Evolutionary conservation across 345 rosid genomes (phyloP), one percentile per base, ranked within the genome.

Genomic region (Trapa bicornis): DNA sequence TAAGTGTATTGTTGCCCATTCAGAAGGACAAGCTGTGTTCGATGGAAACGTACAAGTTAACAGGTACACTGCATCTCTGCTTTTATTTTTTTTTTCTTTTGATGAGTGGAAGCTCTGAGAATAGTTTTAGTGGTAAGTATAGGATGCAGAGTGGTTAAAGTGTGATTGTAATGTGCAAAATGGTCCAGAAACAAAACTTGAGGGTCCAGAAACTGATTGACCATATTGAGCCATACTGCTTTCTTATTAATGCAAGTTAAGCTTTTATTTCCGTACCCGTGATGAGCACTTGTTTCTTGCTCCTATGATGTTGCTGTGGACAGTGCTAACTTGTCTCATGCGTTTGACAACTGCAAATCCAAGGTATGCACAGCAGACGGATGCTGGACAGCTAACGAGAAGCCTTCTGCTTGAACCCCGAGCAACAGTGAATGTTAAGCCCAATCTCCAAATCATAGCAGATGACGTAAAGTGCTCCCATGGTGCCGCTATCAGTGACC

Each of bases 381-480:
- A 94, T 70, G 99, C 99, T 2, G 89, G 96, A 63, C 96, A 94
- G 75, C 80, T 91, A 64, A 89, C 97, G 0, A 79, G 96, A 77
- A 86, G 86, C 75, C 89, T 91, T 3, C 89, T 94, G 33, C 85
- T 94, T 35, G 89, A 89, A 72, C 96, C 95, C 4, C 89, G 87
- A 37, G 97, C 96, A 4, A 87, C 99, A 0, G 95, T 87, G 65
- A 94, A 91, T 72, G 68, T 94, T 22, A 94, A 94, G 76, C 99
- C 97, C 48, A 94, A 94, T 71, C 93, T 94, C 68, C 96, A 94
- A 82, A 94, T 88, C 58, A 83, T 94, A 67, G 96, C 99, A 0
- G 89, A 94, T 11, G 92, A 91, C 53, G 97, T 94, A 13, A 91
- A 87, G 75, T 94, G 97, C 80, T 89, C 97, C 10, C 97, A 94